phyloP scores from a whole-genome alignment of 2,329 filamentous ascomycete genomes.

The Verticillium zaregamsianum region DNA sequence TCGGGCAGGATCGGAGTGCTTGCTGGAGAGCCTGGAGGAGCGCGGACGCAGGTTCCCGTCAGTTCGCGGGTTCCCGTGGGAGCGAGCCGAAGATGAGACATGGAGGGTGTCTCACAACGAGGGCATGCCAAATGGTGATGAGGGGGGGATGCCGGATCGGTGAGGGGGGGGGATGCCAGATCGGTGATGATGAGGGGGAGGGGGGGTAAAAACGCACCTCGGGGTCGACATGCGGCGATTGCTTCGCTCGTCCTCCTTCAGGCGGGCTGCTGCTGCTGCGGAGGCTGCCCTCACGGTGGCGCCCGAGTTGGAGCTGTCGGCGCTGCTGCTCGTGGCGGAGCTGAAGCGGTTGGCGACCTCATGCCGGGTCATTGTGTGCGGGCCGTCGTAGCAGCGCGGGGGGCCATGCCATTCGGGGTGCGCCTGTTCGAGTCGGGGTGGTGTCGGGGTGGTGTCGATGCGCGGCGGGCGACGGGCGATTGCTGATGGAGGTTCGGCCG shows the following conservation, averaged over 20 bases:
- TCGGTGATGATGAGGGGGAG: conserved; percentile 2
- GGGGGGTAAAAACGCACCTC: conserved; percentile 18
- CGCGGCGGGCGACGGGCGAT: neutral
- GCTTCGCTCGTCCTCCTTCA: conserved; percentile 22
- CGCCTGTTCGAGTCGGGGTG: neutral
- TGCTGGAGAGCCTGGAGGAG: conserved; percentile 23
- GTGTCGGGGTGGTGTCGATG: neutral
- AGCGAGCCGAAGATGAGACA: neutral
- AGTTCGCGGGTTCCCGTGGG: conserved; percentile 5
- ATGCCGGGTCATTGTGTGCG: conserved; percentile 63
- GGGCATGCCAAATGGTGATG: conserved; percentile 1
- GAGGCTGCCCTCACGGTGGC: conserved; percentile 55
- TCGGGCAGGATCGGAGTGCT: conserved; percentile 31
- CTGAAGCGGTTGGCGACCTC: conserved; percentile 61
- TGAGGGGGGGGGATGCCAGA: conserved; percentile 7
- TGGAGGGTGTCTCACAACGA: neutral
- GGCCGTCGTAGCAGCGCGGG: conserved; percentile 19
- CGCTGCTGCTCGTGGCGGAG: conserved; percentile 61
- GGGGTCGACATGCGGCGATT: conserved; percentile 39
- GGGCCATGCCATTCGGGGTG: conserved; percentile 11
- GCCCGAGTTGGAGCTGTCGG: conserved; percentile 62
- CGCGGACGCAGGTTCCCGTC: conserved; percentile 11
- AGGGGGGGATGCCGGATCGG: neutral
- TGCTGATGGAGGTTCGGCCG: too few relatives aligned
- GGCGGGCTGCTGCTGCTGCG: conserved; percentile 22